Conservation (phyloP, 768 basidiomycete genomes). For the Tulasnella sp. region DNA sequence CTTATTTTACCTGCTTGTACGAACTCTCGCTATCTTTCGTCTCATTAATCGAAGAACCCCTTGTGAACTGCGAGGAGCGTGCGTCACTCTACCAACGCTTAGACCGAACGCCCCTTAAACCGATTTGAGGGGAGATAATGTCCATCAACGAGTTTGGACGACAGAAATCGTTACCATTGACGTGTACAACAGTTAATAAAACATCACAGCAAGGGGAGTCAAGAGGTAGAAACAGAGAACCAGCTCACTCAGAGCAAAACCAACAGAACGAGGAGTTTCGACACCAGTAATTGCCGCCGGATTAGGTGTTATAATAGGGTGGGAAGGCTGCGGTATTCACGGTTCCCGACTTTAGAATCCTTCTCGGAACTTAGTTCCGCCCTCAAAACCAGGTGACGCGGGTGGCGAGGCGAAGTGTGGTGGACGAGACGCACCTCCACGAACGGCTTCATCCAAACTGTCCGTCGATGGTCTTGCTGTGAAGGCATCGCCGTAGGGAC, state of each 20-base stretch:
- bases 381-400: neutral
- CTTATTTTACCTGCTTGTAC: neutral
- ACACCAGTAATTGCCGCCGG: neutral
- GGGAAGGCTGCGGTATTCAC: neutral
- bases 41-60: neutral
- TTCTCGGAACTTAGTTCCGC: conserved; percentile 1
- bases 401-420: neutral
- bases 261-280: neutral
- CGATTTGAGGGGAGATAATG: neutral
- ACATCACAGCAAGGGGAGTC: neutral
- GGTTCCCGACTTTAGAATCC: neutral
- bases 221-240: neutral
- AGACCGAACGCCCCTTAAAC: neutral
- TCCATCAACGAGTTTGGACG: neutral
- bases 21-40: neutral
- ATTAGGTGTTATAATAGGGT: neutral
- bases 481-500: conserved; percentile 14
- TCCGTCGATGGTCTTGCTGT: conserved; percentile 7
- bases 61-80: neutral
- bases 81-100: neutral
- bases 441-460: conserved; percentile 15
- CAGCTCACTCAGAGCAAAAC: neutral
- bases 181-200: neutral
- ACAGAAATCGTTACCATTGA: neutral
- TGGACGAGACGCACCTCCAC: neutral